Percentiles rank a stretch among this genome's conserved stretches.
Conservation (phyloP, 192 early-diverging fungal genomes). For the Physocladia obscura region DNA sequence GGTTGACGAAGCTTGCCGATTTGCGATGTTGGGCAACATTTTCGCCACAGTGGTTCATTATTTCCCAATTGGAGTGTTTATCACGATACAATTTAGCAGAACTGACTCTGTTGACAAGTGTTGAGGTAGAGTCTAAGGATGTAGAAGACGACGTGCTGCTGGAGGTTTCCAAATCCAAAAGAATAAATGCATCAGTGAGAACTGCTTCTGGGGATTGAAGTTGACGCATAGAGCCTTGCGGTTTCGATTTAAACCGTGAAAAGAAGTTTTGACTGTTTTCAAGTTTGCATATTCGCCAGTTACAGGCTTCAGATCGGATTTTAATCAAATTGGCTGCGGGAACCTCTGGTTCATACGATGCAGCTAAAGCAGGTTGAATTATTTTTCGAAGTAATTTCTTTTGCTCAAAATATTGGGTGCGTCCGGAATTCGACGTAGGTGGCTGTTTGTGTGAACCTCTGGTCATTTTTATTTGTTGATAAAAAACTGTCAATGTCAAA, state of each 20-base stretch:
- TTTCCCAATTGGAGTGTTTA: neutral
- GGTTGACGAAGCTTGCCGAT: neutral
- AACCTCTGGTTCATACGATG: neutral
- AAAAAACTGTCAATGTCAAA: neutral
- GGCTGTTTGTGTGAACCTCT: neutral
- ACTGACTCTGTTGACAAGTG: neutral
- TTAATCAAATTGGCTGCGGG: neutral
- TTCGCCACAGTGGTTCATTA: neutral
- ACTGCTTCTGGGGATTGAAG: no score
- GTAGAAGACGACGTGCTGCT: neutral
- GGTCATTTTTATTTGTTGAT: neutral
- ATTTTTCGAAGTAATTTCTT: neutral
- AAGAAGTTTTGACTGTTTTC: no score
- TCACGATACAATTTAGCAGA: neutral
- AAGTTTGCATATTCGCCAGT: no score
- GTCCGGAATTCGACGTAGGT: neutral
- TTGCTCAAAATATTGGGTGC: neutral
- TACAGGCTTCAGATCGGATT: no score
- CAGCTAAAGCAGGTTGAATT: neutral
- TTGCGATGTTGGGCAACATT: neutral
- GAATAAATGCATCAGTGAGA: no score
- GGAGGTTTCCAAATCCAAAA: neutral
- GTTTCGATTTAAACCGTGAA: no score
- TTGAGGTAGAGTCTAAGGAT: neutral
- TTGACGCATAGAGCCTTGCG: no score